These are phyloP conservation scores for Nicotiana obtusifolia DNA, from an alignment of 257 asterid species.

Conservation along the genomic window DNA sequence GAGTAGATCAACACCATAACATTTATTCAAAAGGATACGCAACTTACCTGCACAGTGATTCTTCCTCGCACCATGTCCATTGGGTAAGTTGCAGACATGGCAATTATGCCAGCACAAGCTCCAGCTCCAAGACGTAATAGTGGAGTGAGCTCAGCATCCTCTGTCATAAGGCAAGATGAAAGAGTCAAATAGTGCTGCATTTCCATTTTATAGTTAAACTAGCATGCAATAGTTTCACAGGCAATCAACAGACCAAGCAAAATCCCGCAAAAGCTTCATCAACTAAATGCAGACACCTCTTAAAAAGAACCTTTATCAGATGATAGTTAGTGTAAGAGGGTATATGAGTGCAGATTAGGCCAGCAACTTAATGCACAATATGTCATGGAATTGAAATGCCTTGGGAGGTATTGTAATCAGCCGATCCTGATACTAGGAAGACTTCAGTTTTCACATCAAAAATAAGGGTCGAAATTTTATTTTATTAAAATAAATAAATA, in stretches of 20 bases:
- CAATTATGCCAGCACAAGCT: conserved; percentile 98
- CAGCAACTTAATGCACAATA: neutral
- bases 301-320: neutral
- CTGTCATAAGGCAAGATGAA: conserved; percentile 29
- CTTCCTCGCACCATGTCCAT: conserved; percentile 99
- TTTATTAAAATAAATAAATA: neutral
- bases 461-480: neutral
- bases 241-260: neutral
- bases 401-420: neutral
- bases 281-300: neutral
- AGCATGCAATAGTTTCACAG: neutral
- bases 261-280: neutral
- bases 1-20: neutral
- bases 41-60: conserved; percentile 78
- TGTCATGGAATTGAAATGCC: neutral
- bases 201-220: neutral
- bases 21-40: neutral
- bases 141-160: conserved; percentile 83
- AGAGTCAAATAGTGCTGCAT: neutral
- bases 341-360: neutral
- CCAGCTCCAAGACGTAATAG: conserved; percentile 90
- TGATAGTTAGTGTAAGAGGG: neutral
- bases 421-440: neutral
- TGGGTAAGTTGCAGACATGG: conserved; percentile 98
- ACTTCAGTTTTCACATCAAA: neutral